Evolutionary conservation across 768 basidiomycete species (phyloP).

Genomic region (Pholiota microspora): DNA sequence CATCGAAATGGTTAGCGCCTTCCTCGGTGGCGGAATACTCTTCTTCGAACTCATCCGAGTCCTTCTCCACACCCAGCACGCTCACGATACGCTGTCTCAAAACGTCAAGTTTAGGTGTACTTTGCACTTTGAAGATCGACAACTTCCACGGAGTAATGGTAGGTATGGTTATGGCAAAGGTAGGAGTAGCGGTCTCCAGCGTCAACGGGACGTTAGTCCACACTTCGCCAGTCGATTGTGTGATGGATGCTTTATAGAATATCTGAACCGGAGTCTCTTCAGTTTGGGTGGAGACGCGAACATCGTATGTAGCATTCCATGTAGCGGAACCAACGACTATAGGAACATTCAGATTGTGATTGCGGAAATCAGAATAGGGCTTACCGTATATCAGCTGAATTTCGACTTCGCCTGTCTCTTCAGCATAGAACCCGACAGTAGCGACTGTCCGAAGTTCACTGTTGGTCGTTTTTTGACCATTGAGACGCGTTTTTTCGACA

Average conservation of each 20-base stretch:
- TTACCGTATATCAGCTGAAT: conserved; percentile 38
- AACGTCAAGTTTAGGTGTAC: not conserved
- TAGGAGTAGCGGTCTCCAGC: conserved; percentile 37
- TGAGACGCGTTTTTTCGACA: no score
- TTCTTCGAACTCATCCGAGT: conserved; percentile 6
- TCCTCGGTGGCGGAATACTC: conserved; percentile 4
- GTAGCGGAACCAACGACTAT: conserved; percentile 18
- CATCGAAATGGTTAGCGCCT: conserved; percentile 10
- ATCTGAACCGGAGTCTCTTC: conserved; percentile 29
- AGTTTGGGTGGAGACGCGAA: conserved; percentile 36
- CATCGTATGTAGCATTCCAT: conserved; percentile 37
- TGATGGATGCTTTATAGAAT: conserved; percentile 38
- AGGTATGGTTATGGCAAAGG: conserved; percentile 33
- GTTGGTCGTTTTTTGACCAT: conserved; percentile 11
- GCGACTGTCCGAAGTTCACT: conserved; percentile 25
- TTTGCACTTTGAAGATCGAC: conserved; percentile 12
- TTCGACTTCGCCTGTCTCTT: conserved; percentile 31
- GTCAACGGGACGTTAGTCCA: conserved; percentile 36
- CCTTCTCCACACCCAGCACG: not conserved
- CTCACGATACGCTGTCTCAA: conserved; percentile 1
- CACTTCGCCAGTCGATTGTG: conserved; percentile 40
- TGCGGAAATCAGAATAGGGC: conserved; percentile 5
- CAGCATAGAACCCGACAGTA: conserved; percentile 34
- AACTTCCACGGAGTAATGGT: conserved; percentile 30
- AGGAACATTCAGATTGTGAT: not conserved